Conservation (phyloP, 2,329 filamentous ascomycete species). For the Leptographium galeiforme region DNA sequence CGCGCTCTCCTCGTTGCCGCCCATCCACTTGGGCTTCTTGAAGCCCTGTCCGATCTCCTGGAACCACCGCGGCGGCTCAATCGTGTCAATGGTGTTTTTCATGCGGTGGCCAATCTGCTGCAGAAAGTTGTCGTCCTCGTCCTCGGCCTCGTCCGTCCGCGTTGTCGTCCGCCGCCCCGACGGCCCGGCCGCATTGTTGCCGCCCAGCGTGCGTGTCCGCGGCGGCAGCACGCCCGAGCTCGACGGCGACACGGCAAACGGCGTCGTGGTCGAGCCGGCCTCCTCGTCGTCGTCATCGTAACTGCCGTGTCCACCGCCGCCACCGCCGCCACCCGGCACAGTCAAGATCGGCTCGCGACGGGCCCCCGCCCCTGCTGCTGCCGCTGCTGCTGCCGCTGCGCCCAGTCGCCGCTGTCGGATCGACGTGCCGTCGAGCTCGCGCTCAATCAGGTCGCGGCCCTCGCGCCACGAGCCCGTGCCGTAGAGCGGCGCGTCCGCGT, state of each 20-base stretch:
- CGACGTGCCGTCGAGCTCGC: slow-evolving; percentile 59
- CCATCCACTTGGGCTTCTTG: slow-evolving; percentile 74
- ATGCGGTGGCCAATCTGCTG: slow-evolving; percentile 72
- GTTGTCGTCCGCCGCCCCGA: not conserved
- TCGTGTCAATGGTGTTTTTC: slow-evolving; percentile 79
- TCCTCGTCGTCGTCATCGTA: slow-evolving; percentile 5
- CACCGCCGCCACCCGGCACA: not conserved
- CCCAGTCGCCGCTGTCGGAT: slow-evolving; percentile 35
- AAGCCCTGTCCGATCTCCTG: slow-evolving; percentile 55
- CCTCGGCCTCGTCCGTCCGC: slow-evolving; percentile 27
- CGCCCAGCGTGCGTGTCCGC: slow-evolving; percentile 16
- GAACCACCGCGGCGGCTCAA: slow-evolving; percentile 73
- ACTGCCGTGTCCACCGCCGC: slow-evolving; percentile 18
- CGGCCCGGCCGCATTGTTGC: not conserved
- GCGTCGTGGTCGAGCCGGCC: slow-evolving; percentile 23
- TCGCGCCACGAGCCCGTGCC: slow-evolving; percentile 83
- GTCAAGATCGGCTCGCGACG: slow-evolving; percentile 13
- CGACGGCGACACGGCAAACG: slow-evolving; percentile 27
- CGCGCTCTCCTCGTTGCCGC: slow-evolving; percentile 34
- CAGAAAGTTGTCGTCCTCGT: slow-evolving; percentile 71
- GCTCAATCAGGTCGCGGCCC: slow-evolving; percentile 78
- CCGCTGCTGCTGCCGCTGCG: slow-evolving; percentile 15
- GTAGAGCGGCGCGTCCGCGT: slow-evolving; percentile 56
- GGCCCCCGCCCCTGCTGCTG: not conserved
- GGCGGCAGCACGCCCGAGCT: slow-evolving; percentile 10